Base-by-base conservation (phyloP, 2,329 filamentous ascomycete genomes). In the Fusarium sp. region DNA sequence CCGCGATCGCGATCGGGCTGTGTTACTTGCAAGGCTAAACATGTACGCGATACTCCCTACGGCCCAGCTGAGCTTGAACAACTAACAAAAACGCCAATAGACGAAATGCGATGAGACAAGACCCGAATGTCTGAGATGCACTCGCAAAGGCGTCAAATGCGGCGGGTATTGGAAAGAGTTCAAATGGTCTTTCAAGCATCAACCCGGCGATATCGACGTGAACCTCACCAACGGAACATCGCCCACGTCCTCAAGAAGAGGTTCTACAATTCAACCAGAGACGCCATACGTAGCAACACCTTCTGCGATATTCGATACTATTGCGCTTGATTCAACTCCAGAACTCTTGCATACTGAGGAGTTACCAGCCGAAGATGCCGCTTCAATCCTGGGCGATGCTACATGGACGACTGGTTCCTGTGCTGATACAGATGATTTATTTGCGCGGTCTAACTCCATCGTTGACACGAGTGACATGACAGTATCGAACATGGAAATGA, bases 141-240 rank as follows among this genome's bases (percentile, higher is more conserved):
- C 67, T 11, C 65, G 67, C 4, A 76, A 76, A 34, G 74, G 74
- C 7, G 67, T 75, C 17, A 68, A 67, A 15, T 76, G 74, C 38
- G 72, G 68, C 4, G 74, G 74, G 6, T 76, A 76, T 19, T 69
- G 68, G 64, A 67, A 67, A 21, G 75, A 76, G 20, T 74, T 81
- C 43, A 78, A 77, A 36, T 81, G 79, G 79, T 81, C 79, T 0
- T 80, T 79, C 62, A 81, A 81, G 43, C 77, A 81, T 55, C 79
- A 81, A 50, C 69, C 74, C 1, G 62, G 55, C 48, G 56, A 69
- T n/a, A 50, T 50, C 21, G 59, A 67, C 10, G 53, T 70, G 34
- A 50, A 62, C 30, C 36, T 63, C 23, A 32, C 63, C 7, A 44
- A 58, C 15, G 53, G 32, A 11, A 14, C 55, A 8, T 69, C 62